Conservation (phyloP, 140 eudicot genomes). For the Oenanthe javanica region DNA sequence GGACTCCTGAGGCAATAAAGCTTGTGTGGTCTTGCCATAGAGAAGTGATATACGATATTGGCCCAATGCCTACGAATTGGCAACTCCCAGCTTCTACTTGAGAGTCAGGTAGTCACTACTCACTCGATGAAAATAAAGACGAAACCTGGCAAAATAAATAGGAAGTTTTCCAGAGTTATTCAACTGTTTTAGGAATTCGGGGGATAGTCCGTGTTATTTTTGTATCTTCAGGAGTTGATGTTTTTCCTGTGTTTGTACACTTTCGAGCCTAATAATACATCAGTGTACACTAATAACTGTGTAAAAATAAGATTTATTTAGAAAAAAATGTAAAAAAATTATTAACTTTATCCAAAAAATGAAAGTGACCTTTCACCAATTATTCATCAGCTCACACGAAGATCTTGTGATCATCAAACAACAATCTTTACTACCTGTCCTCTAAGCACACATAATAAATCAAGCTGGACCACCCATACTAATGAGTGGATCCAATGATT, state of each 20-base stretch:
- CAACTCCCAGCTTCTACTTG: conserved; percentile 60
- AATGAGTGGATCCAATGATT: neutral
- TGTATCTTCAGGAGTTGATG: neutral
- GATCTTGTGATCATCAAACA: neutral
- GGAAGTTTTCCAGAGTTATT: neutral
- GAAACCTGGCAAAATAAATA: neutral
- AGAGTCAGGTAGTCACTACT: neutral
- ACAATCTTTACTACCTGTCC: neutral
- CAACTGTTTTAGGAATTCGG: neutral
- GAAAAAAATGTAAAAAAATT: no score
- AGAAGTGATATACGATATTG: conserved; percentile 80
- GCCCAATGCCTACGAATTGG: conserved; percentile 76
- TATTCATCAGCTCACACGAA: neutral
- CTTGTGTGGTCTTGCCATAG: conserved; percentile 98
- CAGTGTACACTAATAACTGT: no score
- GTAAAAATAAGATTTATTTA: no score
- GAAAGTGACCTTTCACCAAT: neutral
- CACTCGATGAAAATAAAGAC: neutral
- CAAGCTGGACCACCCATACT: neutral
- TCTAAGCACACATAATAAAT: neutral
- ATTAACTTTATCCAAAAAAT: neutral
- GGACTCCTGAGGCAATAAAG: conserved; percentile 94
- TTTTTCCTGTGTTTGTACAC: neutral
- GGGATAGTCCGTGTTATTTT: neutral
- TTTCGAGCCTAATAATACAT: neutral